Percentiles rank a stretch among this genome's conserved stretches.
phyloP scores from a whole-genome alignment of 2,329 filamentous ascomycete genomes.

The Colletotrichum sp. region DNA sequence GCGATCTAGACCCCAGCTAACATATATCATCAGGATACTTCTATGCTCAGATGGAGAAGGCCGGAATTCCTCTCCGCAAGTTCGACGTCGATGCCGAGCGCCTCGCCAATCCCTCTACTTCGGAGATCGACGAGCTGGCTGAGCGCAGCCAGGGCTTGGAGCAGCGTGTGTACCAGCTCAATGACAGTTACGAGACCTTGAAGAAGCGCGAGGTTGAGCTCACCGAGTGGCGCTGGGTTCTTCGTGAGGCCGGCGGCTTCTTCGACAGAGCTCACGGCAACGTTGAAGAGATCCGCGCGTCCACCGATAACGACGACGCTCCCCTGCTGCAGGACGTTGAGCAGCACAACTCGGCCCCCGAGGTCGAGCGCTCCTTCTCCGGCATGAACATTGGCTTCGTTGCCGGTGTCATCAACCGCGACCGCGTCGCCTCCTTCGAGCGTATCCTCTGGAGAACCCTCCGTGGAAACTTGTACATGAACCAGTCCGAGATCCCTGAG shows the following conservation, averaged over 20 bases:
- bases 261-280: conserved; percentile 96
- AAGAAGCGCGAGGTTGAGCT: conserved; percentile 98
- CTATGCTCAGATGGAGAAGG: conserved; percentile 93
- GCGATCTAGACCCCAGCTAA: conserved; percentile 31
- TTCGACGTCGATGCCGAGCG: conserved; percentile 90
- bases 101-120: conserved; percentile 85
- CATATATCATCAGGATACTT: conserved; percentile 76
- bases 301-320: conserved; percentile 88
- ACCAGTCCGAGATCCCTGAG: conserved; percentile 97
- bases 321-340: conserved; percentile 93
- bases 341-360: conserved; percentile 71
- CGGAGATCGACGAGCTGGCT: conserved; percentile 94
- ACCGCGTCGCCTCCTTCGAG: conserved; percentile 94
- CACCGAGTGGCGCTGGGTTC: conserved; percentile 97
- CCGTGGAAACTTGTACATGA: conserved; percentile 99
- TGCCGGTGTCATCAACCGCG: conserved; percentile 90
- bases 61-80: conserved; percentile 82
- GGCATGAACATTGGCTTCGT: conserved; percentile 99
- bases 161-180: conserved; percentile 87
- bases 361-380: conserved; percentile 85
- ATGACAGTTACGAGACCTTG: conserved; percentile 97
- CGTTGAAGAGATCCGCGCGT: conserved; percentile 94
- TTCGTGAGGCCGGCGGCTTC: conserved; percentile 95
- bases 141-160: conserved; percentile 93
- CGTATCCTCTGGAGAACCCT: conserved; percentile 97